Conservation (phyloP, 768 basidiomycete genomes). For the Russula emetica region DNA sequence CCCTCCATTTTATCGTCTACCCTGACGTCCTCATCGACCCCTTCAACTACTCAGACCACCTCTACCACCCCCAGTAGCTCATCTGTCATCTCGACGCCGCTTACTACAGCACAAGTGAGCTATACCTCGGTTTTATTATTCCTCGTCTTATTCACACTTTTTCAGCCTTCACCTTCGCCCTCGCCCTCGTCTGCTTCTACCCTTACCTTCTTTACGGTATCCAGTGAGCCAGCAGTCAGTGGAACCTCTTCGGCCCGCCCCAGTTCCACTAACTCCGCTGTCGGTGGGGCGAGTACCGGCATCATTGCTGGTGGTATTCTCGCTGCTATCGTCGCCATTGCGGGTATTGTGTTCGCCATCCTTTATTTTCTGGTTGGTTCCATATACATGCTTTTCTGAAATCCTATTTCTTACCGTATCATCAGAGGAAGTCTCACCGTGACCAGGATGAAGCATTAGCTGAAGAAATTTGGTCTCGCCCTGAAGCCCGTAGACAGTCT, state of each 20-base stretch:
- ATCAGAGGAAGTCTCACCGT: conserved; percentile 31
- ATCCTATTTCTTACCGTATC: not conserved
- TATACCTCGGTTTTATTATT: not conserved
- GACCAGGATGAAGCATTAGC: conserved; percentile 35
- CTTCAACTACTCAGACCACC: not conserved
- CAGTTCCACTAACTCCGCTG: conserved; percentile 8
- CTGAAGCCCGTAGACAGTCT: conserved; percentile 60
- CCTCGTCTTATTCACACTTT: not conserved
- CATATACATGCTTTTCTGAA: not conserved
- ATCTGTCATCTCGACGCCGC: not conserved
- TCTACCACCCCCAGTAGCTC: not conserved
- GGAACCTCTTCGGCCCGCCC: conserved; percentile 11
- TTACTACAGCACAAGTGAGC: conserved; percentile 3
- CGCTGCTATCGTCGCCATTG: conserved; percentile 36
- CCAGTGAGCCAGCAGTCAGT: not conserved
- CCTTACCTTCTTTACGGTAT: conserved; percentile 10
- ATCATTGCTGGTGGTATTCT: conserved; percentile 37
- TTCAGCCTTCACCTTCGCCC: not conserved
- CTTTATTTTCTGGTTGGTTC: conserved; percentile 38
- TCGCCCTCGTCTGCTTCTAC: conserved; percentile 1
- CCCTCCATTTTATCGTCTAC: not conserved
- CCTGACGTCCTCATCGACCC: not conserved
- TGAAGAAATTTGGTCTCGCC: conserved; percentile 45
- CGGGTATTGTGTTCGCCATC: conserved; percentile 34
- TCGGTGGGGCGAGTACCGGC: conserved; percentile 25